A percentile compares a stretch with the other conserved stretches of the same genome.
phyloP scores from a whole-genome alignment of 768 basidiomycete species.

The Hericium rajendrae region DNA sequence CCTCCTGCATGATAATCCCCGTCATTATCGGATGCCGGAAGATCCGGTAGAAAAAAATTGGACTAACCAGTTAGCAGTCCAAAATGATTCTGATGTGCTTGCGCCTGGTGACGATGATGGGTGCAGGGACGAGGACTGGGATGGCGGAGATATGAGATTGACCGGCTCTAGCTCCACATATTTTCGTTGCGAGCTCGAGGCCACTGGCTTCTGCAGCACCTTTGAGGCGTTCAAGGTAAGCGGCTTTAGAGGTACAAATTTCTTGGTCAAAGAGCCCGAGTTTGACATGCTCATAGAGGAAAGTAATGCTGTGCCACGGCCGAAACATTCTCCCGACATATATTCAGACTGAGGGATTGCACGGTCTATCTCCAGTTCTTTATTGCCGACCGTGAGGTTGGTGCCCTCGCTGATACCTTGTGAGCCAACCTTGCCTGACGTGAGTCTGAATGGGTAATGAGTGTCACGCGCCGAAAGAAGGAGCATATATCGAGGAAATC shows the following conservation, averaged over 20 bases:
- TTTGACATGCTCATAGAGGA: conserved; percentile 12
- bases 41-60: not conserved
- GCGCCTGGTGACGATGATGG: conserved; percentile 5
- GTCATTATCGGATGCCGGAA: conserved; percentile 1
- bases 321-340: conserved; percentile 59
- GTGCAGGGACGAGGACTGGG: not conserved
- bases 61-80: conserved; percentile 63
- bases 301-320: conserved; percentile 20
- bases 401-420: conserved; percentile 26
- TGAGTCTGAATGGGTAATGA: conserved; percentile 30
- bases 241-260: conserved; percentile 21
- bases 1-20: conserved; percentile 38
- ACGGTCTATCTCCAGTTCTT: conserved; percentile 60
- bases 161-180: conserved; percentile 33
- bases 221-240: conserved; percentile 22
- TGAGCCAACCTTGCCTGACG: conserved; percentile 36
- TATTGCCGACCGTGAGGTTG: conserved; percentile 36
- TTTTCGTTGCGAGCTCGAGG: conserved; percentile 18
- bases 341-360: conserved; percentile 44
- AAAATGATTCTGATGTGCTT: conserved; percentile 30
- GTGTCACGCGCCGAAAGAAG: not conserved
- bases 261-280: conserved; percentile 23
- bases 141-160: conserved; percentile 6
- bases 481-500: not conserved
- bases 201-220: conserved; percentile 15